Percentiles rank a stretch among this genome's conserved stretches.
These are phyloP conservation scores for Polytrichum commune DNA, from an alignment of 225 moss, liverwort and hornwort genomes.

Conservation along the genomic window DNA sequence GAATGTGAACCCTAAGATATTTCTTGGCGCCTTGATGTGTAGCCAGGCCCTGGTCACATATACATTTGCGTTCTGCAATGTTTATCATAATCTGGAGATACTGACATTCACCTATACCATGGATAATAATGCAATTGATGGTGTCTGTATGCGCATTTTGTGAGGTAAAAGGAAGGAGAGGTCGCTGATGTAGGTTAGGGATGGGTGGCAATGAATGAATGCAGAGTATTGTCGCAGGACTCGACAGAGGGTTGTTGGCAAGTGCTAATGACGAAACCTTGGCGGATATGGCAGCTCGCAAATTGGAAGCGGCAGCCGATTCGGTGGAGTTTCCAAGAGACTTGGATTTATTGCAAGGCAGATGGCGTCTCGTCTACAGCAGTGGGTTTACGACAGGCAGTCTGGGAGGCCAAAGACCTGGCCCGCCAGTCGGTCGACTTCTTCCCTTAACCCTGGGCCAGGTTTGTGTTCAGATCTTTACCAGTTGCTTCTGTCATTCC, in stretches of 20 bases:
- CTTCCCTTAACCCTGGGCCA: constrained; percentile 77
- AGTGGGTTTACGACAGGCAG: constrained; percentile 89
- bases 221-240: constrained; percentile 84
- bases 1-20: too few species aligned
- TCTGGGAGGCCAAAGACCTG: constrained; percentile 84
- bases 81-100: too few species aligned
- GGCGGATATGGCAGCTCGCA: constrained; percentile 56
- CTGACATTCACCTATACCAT: not conserved
- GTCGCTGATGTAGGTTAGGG: constrained; percentile 8
- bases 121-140: not conserved
- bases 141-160: not conserved
- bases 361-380: constrained; percentile 85
- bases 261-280: constrained; percentile 62
- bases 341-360: constrained; percentile 71
- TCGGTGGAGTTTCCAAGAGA: constrained; percentile 54
- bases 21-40: too few species aligned
- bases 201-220: constrained; percentile 6
- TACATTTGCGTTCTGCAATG: too few species aligned
- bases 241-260: constrained; percentile 88
- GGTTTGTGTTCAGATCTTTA: constrained; percentile 33
- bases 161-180: not conserved
- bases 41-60: too few species aligned
- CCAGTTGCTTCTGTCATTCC: not conserved
- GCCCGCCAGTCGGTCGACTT: constrained; percentile 62
- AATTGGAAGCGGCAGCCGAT: constrained; percentile 64